Evolutionary conservation across 345 rosid genomes (phyloP), one percentile per base, ranked within the genome.

Genomic region (Gossypium raimondii): DNA sequence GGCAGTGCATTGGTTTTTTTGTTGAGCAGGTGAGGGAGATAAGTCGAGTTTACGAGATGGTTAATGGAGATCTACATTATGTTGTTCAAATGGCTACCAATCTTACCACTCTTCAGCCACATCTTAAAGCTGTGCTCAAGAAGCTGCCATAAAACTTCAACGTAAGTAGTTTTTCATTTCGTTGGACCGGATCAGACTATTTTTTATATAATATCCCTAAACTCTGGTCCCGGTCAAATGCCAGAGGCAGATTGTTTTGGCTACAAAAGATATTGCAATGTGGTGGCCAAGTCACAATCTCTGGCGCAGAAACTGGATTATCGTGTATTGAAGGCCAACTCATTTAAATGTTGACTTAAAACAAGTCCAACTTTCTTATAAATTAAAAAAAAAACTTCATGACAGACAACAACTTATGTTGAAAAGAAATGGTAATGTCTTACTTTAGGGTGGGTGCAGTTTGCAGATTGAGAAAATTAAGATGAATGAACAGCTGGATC

Each of bases 71-170:
- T 20, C 51, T 67, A 45, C 16, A 4, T 67, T 67, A 45, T 45
- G 38, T 45, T 45, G 53, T 67, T 45, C 34, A 67, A 67, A 45
- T 67, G 55, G 55, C 70, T 20, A 67, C 70, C 38, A 45, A 55
- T 18, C 25, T 38, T 34, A 38, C 63, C 2, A 38, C 51, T 55
- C 74, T 71, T 55, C 48, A 55, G 16, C 63, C 74, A 55, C 74
- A 71, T 71, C 74, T 55, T 55, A 51, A 55, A 71, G 74, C 63
- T n/a, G 62, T 52, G 48, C 74, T 71, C n/a, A 52, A 71, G 59
- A 51, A 71, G 63, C 63, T 71, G 6, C 44, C 27, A 14, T 51
- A 71, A 10, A 70, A 69, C 25, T 63, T 38, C 22, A 9, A 9
- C 3, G 47, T 16, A 25, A 57, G 62, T 57, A 22, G 29, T 57